A percentile compares a stretch with the other conserved stretches of the same genome.
Conservation (phyloP, 2,329 filamentous ascomycete species). For the Parastagonospora avenae region DNA sequence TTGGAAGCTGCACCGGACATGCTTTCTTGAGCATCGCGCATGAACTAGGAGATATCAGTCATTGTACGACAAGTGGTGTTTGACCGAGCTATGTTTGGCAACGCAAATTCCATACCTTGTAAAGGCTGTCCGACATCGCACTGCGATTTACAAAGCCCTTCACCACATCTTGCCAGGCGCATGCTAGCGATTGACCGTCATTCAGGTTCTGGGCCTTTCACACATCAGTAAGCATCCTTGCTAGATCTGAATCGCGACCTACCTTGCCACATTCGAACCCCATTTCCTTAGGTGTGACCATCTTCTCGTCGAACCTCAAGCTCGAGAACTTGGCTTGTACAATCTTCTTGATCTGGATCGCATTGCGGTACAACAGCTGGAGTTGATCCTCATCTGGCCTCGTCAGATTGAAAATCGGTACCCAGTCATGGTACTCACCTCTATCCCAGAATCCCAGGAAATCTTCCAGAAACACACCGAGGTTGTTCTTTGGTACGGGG, state of each 20-base stretch:
- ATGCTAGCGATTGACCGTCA: conserved; percentile 60
- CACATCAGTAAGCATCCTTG: not conserved
- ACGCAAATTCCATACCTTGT: not conserved
- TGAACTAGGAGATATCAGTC: conserved; percentile 57
- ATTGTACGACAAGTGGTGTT: not conserved
- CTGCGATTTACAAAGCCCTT: conserved; percentile 40
- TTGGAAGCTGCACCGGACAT: conserved; percentile 93
- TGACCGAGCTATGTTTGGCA: no score
- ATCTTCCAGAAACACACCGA: conserved; percentile 82
- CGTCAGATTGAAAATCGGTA: conserved; percentile 27
- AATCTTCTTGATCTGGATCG: conserved; percentile 77
- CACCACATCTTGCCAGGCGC: conserved; percentile 63
- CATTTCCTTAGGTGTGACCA: conserved; percentile 8
- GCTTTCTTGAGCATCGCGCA: conserved; percentile 72
- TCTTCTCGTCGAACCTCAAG: conserved; percentile 53
- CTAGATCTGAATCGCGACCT: conserved; percentile 6
- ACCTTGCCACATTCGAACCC: conserved; percentile 13
- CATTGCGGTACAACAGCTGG: conserved; percentile 77
- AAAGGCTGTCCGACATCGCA: not conserved
- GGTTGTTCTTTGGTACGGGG: conserved; percentile 85
- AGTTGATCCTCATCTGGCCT: conserved; percentile 57
- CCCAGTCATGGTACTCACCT: conserved; percentile 59
- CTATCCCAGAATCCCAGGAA: conserved; percentile 78
- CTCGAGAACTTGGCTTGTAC: conserved; percentile 73
- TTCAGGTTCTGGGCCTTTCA: conserved; percentile 9